These are phyloP conservation scores for Pythium phragmiticola DNA, from an alignment of 352 stramenopile species.

Conservation along the genomic window DNA sequence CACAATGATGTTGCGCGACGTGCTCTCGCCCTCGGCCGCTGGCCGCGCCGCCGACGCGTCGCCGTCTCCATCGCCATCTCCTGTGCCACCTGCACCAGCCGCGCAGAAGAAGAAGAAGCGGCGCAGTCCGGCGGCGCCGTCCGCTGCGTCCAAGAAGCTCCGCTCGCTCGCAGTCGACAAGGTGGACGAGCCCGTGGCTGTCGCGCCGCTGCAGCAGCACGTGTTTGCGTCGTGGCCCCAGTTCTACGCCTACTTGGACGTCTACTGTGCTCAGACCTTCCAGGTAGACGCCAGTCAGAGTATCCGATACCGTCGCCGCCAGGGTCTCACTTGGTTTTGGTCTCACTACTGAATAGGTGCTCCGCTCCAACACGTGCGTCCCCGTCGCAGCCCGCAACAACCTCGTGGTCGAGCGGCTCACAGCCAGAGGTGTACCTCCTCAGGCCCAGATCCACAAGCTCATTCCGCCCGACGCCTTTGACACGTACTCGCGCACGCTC, in stretches of 20 bases:
- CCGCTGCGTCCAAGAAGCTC: slow-evolving; percentile 1
- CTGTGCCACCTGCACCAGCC: background rate
- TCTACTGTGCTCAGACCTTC: slow-evolving; percentile 13
- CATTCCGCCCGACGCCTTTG: slow-evolving; percentile 12
- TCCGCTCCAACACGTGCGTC: slow-evolving; percentile 4
- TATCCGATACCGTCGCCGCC: background rate
- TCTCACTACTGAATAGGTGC: slow-evolving; percentile 1
- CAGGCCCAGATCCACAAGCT: background rate
- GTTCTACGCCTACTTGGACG: slow-evolving; percentile 8
- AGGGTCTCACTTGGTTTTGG: slow-evolving; percentile 1
- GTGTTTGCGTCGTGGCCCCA: slow-evolving; percentile 10
- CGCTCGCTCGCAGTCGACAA: background rate
- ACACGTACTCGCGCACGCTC: slow-evolving; percentile 7
- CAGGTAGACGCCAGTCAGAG: background rate
- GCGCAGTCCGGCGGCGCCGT: background rate
- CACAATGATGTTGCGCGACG: slow-evolving; percentile 2
- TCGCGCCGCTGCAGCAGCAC: slow-evolving; percentile 8
- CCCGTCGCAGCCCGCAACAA: slow-evolving; percentile 1
- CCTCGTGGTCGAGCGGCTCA: background rate
- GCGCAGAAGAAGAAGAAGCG: background rate
- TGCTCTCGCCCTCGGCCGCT: background rate
- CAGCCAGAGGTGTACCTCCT: background rate
- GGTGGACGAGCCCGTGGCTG: background rate
- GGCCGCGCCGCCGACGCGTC: background rate
- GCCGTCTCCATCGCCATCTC: background rate